Percentiles rank a stretch among this genome's conserved stretches.
phyloP scores from a whole-genome alignment of 176 grass and related monocot genomes.

The Secale cereale region DNA sequence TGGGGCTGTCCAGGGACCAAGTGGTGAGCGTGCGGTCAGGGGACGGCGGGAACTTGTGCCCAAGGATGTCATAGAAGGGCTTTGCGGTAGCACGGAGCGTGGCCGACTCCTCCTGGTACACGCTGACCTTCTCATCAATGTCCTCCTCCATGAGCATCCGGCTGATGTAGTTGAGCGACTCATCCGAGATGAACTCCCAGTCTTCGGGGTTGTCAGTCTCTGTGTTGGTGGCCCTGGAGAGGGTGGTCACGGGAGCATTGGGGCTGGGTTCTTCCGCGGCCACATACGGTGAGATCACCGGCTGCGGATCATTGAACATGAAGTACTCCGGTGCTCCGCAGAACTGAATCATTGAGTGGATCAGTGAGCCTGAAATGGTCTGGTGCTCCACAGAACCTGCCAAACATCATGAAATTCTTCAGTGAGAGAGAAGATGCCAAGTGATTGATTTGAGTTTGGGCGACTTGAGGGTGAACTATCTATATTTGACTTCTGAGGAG shows the following conservation, averaged over 20 bases:
- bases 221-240: conserved; percentile 21
- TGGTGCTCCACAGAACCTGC: conserved; percentile 13
- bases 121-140: conserved; percentile 92
- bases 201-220: conserved; percentile 69
- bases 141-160: conserved; percentile 96
- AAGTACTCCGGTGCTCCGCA: conserved; percentile 33
- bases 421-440: neutral
- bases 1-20: conserved; percentile 49
- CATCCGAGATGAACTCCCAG: conserved; percentile 86
- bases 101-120: conserved; percentile 71
- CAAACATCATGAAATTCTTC: neutral
- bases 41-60: conserved; percentile 84
- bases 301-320: conserved; percentile 26
- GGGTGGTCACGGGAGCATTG: neutral
- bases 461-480: neutral
- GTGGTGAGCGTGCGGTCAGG: conserved; percentile 19
- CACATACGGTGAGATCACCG: conserved; percentile 18
- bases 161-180: conserved; percentile 90
- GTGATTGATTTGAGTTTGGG: neutral
- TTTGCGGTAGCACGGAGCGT: conserved; percentile 63
- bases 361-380: neutral
- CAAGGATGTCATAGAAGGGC: conserved; percentile 92
- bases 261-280: neutral
- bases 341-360: conserved; percentile 17
- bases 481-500: neutral